phyloP scores from a whole-genome alignment of 371 early-diverging fungal genomes.

The Fennellomyces sp. region DNA sequence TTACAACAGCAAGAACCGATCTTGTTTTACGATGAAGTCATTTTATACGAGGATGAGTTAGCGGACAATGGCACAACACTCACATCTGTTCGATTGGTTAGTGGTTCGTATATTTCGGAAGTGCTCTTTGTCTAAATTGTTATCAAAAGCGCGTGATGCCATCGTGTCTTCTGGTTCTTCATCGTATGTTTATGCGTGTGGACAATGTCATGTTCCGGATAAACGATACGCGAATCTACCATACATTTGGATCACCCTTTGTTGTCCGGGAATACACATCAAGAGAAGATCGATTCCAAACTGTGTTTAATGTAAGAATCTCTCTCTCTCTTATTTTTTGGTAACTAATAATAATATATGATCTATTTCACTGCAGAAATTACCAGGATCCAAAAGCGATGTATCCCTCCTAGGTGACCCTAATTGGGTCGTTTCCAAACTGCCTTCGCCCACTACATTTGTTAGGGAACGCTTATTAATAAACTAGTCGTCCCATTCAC shows the following conservation, averaged over 20 bases:
- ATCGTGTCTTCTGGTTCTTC: conserved; percentile 84
- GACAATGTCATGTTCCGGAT: conserved; percentile 90
- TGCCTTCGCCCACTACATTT: conserved; percentile 27
- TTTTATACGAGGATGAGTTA: conserved; percentile 95
- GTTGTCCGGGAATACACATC: conserved; percentile 78
- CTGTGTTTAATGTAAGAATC: conserved; percentile 53
- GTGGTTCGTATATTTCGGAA: conserved; percentile 2
- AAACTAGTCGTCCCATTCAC: neutral
- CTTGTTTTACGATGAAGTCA: conserved; percentile 86
- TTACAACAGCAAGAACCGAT: conserved; percentile 84
- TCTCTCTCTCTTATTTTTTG: neutral
- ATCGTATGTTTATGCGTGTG: conserved; percentile 89
- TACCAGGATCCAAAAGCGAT: conserved; percentile 55
- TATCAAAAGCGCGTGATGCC: conserved; percentile 86
- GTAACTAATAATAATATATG: neutral
- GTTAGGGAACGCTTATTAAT: neutral
- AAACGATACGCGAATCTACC: conserved; percentile 88
- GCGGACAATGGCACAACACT: conserved; percentile 93
- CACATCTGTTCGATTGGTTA: conserved; percentile 80
- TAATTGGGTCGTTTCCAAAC: conserved; percentile 70
- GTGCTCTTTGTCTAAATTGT: conserved; percentile 5
- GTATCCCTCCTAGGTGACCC: conserved; percentile 72
- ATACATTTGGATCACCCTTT: conserved; percentile 72
- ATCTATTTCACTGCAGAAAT: neutral
- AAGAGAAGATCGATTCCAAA: conserved; percentile 64